phyloP scores from a whole-genome alignment of 169 alveolate species.

The Plasmodium ovale region DNA sequence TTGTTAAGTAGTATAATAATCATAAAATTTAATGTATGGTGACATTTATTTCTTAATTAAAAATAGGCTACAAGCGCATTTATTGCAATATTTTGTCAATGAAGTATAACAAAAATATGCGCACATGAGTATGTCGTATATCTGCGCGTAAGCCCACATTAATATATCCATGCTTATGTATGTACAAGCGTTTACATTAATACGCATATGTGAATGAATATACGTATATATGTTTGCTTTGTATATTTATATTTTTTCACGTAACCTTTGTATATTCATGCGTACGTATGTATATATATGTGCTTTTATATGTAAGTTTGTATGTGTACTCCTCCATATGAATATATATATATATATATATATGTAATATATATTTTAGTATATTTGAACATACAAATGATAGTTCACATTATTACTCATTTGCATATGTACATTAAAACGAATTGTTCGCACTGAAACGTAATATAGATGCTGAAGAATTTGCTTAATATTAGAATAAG shows the following conservation, averaged over 20 bases:
- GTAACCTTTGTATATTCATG: too few species aligned
- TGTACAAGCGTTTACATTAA: not conserved
- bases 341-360: too few species aligned
- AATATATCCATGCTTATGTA: not conserved
- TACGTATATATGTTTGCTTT: too few species aligned
- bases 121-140: too few species aligned
- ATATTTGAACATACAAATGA: not conserved
- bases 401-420: not conserved
- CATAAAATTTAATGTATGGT: constrained; percentile 24
- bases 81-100: too few species aligned
- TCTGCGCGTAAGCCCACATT: too few species aligned
- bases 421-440: not conserved
- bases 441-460: not conserved
- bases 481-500: not conserved
- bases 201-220: too few species aligned
- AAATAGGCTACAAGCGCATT: too few species aligned
- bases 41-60: constrained; percentile 9
- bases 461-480: not conserved
- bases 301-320: not conserved
- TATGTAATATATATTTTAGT: too few species aligned
- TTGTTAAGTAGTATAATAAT: not conserved
- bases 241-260: too few species aligned
- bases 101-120: not conserved
- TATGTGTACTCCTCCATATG: not conserved
- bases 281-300: not conserved